Evolutionary conservation across 495 filamentous ascomycete species (phyloP).

Genomic region (Hapsidospora chrysogenum): DNA sequence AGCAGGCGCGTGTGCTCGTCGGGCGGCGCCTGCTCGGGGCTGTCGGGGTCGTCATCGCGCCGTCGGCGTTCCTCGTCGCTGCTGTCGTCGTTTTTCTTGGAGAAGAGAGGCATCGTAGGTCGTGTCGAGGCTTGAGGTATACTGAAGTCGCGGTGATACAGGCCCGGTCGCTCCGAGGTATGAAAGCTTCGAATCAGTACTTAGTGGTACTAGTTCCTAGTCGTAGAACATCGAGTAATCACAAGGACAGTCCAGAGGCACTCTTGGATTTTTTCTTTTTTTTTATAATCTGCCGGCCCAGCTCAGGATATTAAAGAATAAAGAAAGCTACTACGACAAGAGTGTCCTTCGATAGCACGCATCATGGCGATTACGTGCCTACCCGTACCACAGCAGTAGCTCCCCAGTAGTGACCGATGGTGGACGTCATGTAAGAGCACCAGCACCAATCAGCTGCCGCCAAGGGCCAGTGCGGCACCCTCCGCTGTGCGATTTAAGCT

Average conservation of each 20-base stretch:
- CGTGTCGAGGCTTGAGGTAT: neutral
- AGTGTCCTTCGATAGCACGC: too few species aligned
- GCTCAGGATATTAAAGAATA: too few species aligned
- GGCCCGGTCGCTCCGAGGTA: too few species aligned
- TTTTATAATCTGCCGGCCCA: neutral
- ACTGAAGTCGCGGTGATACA: too few species aligned
- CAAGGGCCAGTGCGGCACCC: too few species aligned
- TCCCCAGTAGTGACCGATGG: too few species aligned
- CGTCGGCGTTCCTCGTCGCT: conserved; percentile 9
- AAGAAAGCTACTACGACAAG: too few species aligned
- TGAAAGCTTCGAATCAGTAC: neutral
- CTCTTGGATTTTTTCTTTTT: neutral
- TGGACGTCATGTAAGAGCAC: too few species aligned
- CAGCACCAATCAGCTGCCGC: too few species aligned
- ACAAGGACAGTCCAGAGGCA: neutral
- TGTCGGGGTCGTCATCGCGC: conserved; percentile 4
- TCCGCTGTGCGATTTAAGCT: too few species aligned
- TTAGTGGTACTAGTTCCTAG: neutral
- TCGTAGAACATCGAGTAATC: neutral
- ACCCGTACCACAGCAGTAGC: too few species aligned
- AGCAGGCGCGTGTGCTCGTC: conserved; percentile 66
- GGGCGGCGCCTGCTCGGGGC: conserved; percentile 10
- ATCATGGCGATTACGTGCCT: too few species aligned
- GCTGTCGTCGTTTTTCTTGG: conserved; percentile 32
- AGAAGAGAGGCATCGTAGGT: conserved; percentile 14